Evolutionary conservation across 1,284 basidiomycete genomes (phyloP).

Genomic region (Sporisorium reilianum): DNA sequence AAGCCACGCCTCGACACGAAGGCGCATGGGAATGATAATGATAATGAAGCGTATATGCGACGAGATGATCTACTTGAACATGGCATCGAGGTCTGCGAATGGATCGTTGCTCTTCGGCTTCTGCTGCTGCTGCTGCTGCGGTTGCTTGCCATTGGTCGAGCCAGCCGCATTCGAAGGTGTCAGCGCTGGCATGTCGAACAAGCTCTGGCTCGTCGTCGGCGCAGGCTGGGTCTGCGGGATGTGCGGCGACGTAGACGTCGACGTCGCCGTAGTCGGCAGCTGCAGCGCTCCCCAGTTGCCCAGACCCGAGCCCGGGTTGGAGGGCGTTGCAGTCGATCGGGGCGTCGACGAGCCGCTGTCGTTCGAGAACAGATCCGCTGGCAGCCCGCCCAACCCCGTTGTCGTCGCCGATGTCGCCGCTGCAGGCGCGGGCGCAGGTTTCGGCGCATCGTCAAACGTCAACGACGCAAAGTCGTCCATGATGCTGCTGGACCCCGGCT

Average conservation of each 20-base stretch:
- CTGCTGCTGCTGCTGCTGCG: constrained; percentile 20
- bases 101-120: constrained; percentile 53
- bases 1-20: neutral
- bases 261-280: constrained; percentile 50
- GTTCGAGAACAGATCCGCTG: constrained; percentile 46
- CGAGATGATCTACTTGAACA: constrained; percentile 48
- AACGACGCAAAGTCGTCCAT: constrained; percentile 66
- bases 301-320: constrained; percentile 36
- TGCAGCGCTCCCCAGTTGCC: constrained; percentile 62
- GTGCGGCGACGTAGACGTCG: constrained; percentile 34
- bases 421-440: neutral
- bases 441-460: constrained; percentile 51
- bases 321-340: neutral
- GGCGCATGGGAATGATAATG: neutral
- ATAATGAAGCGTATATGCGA: neutral
- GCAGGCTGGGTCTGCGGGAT: constrained; percentile 14
- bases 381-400: constrained; percentile 30
- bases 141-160: constrained; percentile 15
- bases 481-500: constrained; percentile 9
- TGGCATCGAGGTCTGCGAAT: constrained; percentile 62
- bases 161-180: constrained; percentile 15
- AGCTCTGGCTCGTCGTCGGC: neutral
- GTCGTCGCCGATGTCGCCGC: neutral
- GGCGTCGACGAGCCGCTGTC: constrained; percentile 30
- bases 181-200: constrained; percentile 28